Evolutionary conservation across 2,329 filamentous ascomycete genomes (phyloP), one percentile per base, ranked within the genome.

Genomic region (Pseudogymnoascus sp.): DNA sequence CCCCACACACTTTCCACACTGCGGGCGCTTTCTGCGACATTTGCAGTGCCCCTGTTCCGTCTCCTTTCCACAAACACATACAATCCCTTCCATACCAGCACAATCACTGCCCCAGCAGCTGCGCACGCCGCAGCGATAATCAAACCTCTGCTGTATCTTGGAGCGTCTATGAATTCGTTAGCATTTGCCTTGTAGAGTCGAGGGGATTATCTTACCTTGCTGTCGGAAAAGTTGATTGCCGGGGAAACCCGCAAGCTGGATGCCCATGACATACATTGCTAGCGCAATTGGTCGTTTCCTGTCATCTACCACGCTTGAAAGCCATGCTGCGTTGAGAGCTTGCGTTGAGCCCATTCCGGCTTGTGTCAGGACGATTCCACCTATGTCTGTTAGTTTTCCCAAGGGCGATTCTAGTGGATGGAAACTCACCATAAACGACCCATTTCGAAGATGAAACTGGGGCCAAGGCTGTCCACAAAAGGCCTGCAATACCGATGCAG

Each of bases 231-330:
- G 44, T 5, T 62, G 60, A 59, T 55, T 62, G 9, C 44, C 60
- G 27, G 60, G 60, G 42, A 62, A 62, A 27, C 55, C 55, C 5
- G 60, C 60, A 25, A 62, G 29, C 21, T 62, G 60, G 44, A 62
- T 58, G 2, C 42, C 60, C 60, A 62, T 62, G 4, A 62, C 60
- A 13, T 58, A 61, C 60, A 62, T 62, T 21, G 60, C 60, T 12
- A 62, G 29, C 3, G 60, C 60, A 59, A 62, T 58, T 3, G 60
- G 41, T 29, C 60, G 48, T 25, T 62, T 62, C 5, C 60, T 48
- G 33, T 62, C 60, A 9, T 62, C 60, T 1, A 58, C 60, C 7
- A 62, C 44, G 17, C 41, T 58, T 5, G 60, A 62, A 7, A 62
- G 44, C 60, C 60, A 62, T 3, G 60, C 60, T n/a, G 44, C 60